These are phyloP conservation scores for Hypoxylon rubiginosum DNA, from an alignment of 2,329 filamentous ascomycete genomes.

Conservation along the genomic window DNA sequence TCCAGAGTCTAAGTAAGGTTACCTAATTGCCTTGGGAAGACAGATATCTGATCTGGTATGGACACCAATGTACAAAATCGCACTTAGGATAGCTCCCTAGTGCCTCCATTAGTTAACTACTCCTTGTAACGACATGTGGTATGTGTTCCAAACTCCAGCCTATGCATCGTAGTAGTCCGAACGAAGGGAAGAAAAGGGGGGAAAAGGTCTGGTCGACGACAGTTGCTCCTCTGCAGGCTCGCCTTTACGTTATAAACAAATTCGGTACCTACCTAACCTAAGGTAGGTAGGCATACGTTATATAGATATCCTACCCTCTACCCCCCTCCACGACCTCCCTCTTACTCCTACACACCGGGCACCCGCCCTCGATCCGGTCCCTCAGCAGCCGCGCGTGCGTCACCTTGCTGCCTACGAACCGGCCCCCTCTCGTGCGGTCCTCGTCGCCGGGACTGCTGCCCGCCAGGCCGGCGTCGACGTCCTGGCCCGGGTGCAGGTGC, in stretches of 20 bases:
- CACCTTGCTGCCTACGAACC: conserved; percentile 87
- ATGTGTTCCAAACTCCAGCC: conserved; percentile 35
- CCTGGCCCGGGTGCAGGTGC: conserved; percentile 61
- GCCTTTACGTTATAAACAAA: no score
- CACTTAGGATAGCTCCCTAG: not conserved
- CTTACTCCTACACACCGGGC: conserved; percentile 67
- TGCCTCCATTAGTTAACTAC: conserved; percentile 3
- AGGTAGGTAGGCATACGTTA: no score
- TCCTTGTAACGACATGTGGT: conserved; percentile 15
- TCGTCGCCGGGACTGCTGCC: conserved; percentile 51
- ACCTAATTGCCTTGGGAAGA: no score
- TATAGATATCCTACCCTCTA: conserved; percentile 9
- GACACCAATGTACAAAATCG: no score
- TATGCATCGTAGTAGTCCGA: conserved; percentile 25
- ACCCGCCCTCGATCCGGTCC: conserved; percentile 76
- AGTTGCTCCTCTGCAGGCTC: not conserved
- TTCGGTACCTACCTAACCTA: no score
- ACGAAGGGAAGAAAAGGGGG: not conserved
- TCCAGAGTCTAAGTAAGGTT: no score
- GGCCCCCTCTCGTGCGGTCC: conserved; percentile 60
- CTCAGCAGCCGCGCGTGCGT: conserved; percentile 84
- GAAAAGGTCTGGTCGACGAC: not conserved
- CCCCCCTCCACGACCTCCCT: conserved; percentile 46
- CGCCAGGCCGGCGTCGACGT: conserved; percentile 55
- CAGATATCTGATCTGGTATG: no score